Evolutionary conservation across 2,329 filamentous ascomycete species (phyloP).

Genomic region (Thelonectria discophora): DNA sequence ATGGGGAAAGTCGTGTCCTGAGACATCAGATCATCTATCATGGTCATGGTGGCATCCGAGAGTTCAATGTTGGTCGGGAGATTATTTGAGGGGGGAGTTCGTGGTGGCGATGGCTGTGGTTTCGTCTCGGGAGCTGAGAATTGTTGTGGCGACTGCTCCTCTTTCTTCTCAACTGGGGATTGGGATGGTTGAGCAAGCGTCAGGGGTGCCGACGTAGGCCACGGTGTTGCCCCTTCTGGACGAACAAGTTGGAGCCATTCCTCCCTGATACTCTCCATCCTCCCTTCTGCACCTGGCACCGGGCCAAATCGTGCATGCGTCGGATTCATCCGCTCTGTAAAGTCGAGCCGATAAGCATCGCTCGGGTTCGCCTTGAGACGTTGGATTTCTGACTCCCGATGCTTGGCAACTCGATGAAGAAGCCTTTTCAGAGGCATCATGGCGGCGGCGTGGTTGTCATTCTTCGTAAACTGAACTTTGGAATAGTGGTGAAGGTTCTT

Average conservation of each 20-base stretch:
- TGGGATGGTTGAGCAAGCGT: constrained; percentile 11
- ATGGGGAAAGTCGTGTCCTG: constrained; percentile 27
- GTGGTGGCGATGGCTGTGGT: constrained; percentile 29
- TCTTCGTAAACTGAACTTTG: constrained; percentile 55
- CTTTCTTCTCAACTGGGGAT: background rate
- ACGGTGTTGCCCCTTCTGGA: constrained; percentile 39
- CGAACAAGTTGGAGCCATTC: constrained; percentile 62
- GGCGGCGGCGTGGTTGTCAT: constrained; percentile 54
- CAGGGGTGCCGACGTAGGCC: constrained; percentile 23
- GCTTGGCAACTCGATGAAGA: constrained; percentile 60
- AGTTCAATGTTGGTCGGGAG: constrained; percentile 39
- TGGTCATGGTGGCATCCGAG: constrained; percentile 43
- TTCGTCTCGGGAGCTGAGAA: background rate
- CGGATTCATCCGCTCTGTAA: constrained; percentile 56
- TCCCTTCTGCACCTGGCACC: constrained; percentile 56
- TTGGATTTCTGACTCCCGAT: constrained; percentile 60
- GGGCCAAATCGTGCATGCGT: constrained; percentile 58
- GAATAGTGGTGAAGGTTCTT: constrained; percentile 53
- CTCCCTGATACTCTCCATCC: constrained; percentile 56
- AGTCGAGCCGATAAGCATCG: constrained; percentile 59
- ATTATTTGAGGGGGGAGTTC: constrained; percentile 27
- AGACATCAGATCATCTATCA: constrained; percentile 37
- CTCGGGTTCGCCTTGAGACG: constrained; percentile 59
- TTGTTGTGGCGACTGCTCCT: background rate
- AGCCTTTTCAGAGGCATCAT: constrained; percentile 65